A percentile compares a stretch with the other conserved stretches of the same genome.
Conservation (phyloP, 805 yeast species). For the Monosporozyma aerobia region DNA sequence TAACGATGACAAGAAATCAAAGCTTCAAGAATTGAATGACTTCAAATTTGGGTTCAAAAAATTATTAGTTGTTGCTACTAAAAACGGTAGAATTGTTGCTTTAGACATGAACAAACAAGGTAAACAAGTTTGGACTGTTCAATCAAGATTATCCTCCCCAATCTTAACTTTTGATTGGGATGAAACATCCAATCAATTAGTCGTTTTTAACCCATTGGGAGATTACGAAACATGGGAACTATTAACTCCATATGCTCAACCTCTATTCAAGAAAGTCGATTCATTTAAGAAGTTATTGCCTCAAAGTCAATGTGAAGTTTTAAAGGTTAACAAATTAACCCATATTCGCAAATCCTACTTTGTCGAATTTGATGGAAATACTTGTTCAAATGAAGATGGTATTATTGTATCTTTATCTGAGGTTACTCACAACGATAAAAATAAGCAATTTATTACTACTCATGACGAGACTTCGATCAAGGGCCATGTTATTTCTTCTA, state of each 20-base stretch:
- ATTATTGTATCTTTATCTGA: slow-evolving; percentile 7
- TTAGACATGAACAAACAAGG: slow-evolving; percentile 35
- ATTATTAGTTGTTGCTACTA: slow-evolving; percentile 34
- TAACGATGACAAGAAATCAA: slow-evolving; percentile 11
- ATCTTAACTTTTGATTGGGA: slow-evolving; percentile 17
- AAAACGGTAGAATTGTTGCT: slow-evolving; percentile 35
- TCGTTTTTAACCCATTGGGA: slow-evolving; percentile 27
- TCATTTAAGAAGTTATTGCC: background rate
- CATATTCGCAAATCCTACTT: slow-evolving; percentile 8
- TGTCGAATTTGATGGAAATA: slow-evolving; percentile 6
- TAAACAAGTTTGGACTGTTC: slow-evolving; percentile 32
- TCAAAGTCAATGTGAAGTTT: background rate
- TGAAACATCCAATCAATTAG: slow-evolving; percentile 11
- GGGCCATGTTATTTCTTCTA: slow-evolving; percentile 20
- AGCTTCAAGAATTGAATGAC: slow-evolving; percentile 9
- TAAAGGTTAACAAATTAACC: slow-evolving; percentile 2
- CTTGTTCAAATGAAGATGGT: slow-evolving; percentile 6
- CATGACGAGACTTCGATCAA: slow-evolving; percentile 16
- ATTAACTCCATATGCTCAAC: slow-evolving; percentile 2
- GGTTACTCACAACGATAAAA: slow-evolving; percentile 2
- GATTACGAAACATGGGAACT: slow-evolving; percentile 1
- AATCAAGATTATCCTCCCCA: slow-evolving; percentile 14
- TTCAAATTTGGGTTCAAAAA: slow-evolving; percentile 41
- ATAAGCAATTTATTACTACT: slow-evolving; percentile 13
- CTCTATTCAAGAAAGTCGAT: background rate